Conservation (phyloP, 345 rosid genomes). For the Brassica napus region Da-Ae NC_063449.1:41792501-41793000, state of each 20-base stretch:
- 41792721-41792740: conserved; percentile 55
- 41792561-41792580: conserved; percentile 37
- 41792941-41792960: conserved; percentile 95
- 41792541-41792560: conserved; percentile 29
- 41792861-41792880: conserved; percentile 83
- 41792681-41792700: conserved; percentile 72
- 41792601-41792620: conserved; percentile 55
- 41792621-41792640: conserved; percentile 83
- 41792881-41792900: conserved; percentile 93
- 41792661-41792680: conserved; percentile 91
- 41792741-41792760: conserved; percentile 48
- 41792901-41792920: conserved; percentile 77
- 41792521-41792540: conserved; percentile 3
- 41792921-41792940: conserved; percentile 98
- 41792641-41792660: conserved; percentile 90
- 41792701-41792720: conserved; percentile 53
- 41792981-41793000: conserved; percentile 53
- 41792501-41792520: conserved; percentile 19
- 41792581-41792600: conserved; percentile 19
- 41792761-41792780: conserved; percentile 45
- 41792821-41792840: conserved; percentile 66
- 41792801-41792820: conserved; percentile 69
- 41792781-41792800: conserved; percentile 67
- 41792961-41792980: conserved; percentile 87
- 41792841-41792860: conserved; percentile 75